Conservation (phyloP, 1,284 basidiomycete species). For the Termitomyces sp. region DNA sequence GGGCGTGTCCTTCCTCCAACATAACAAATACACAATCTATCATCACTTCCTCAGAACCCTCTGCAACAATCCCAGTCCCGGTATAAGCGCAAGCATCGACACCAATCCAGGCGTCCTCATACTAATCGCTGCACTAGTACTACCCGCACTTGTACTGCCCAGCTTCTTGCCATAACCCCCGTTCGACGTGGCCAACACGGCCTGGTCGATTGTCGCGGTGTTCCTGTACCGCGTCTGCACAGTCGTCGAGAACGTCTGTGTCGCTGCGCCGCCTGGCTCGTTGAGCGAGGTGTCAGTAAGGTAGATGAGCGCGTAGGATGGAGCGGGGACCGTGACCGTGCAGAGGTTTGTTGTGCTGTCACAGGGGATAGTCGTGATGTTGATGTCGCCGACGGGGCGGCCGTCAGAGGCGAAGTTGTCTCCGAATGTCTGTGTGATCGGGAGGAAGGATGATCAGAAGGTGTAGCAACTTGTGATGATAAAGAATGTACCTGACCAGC, state of each 20-base stretch:
- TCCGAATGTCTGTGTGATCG: constrained; percentile 59
- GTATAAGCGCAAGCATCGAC: neutral
- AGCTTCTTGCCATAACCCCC: constrained; percentile 32
- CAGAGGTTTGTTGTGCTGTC: constrained; percentile 42
- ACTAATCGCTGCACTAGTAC: constrained; percentile 15
- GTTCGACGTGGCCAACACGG: constrained; percentile 43
- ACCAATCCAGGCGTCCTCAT: neutral
- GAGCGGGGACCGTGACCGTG: constrained; percentile 56
- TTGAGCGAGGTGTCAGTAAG: constrained; percentile 36
- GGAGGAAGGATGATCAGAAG: constrained; percentile 8
- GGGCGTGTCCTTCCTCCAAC: neutral
- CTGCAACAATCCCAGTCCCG: neutral
- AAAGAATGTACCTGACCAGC: constrained; percentile 43
- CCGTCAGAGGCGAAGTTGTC: constrained; percentile 60
- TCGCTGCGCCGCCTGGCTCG: constrained; percentile 31
- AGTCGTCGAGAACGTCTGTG: constrained; percentile 52
- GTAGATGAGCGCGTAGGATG: constrained; percentile 70
- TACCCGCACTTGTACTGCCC: constrained; percentile 45
- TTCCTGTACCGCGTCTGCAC: constrained; percentile 42
- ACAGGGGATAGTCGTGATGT: constrained; percentile 52
- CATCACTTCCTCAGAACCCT: neutral
- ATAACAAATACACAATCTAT: neutral
- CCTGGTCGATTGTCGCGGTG: constrained; percentile 35
- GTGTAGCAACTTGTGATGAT: neutral
- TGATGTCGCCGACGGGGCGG: constrained; percentile 44